phyloP scores from a whole-genome alignment of 2,329 filamentous ascomycete genomes.

The Diaporthe ilicicola region DNA sequence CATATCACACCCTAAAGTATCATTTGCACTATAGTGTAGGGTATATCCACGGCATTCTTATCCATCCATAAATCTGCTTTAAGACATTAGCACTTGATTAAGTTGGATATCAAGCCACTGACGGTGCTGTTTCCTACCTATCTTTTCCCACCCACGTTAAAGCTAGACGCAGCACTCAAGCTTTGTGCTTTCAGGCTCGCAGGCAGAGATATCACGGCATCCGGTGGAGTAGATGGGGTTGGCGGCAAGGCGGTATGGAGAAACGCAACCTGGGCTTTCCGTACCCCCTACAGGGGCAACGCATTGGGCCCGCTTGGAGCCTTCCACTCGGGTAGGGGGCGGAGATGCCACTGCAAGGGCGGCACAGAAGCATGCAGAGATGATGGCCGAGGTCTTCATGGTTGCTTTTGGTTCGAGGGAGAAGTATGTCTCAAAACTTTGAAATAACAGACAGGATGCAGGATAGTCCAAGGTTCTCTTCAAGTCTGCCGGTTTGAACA shows the following conservation, averaged over 20 bases:
- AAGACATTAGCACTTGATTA: too few relatives aligned
- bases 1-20: too few relatives aligned
- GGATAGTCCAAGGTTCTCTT: too few relatives aligned
- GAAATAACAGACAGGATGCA: too few relatives aligned
- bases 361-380: background rate
- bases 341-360: background rate
- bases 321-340: background rate
- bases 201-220: background rate
- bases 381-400: background rate
- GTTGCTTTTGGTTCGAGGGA: background rate
- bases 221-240: background rate
- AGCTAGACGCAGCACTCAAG: background rate
- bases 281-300: background rate
- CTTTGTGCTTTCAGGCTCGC: background rate
- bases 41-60: too few relatives aligned
- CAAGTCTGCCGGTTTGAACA: too few relatives aligned
- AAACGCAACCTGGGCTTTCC: background rate
- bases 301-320: background rate
- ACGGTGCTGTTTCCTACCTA: background rate
- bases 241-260: background rate
- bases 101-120: background rate
- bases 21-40: too few relatives aligned
- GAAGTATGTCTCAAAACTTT: too few relatives aligned
- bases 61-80: background rate
- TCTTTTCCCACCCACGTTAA: too few relatives aligned